These are phyloP conservation scores for Priceomyces castillae DNA, from an alignment of 805 yeast genomes.

Conservation along the genomic window DNA sequence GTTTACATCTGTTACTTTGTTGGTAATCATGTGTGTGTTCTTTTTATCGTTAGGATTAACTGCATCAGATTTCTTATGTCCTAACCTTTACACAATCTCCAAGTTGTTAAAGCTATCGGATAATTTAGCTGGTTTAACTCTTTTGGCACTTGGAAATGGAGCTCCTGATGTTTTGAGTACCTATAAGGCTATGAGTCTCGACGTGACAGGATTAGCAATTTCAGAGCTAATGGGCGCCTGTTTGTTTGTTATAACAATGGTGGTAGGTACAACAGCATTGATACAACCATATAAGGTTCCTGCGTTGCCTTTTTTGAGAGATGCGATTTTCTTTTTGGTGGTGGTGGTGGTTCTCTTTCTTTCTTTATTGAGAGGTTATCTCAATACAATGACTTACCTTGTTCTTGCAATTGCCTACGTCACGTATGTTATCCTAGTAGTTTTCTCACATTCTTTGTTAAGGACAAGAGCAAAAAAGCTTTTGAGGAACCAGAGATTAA, in stretches of 20 bases:
- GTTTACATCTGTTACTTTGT: conserved; percentile 14
- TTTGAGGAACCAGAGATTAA: conserved; percentile 20
- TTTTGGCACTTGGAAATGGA: conserved; percentile 89
- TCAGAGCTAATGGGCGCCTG: conserved; percentile 94
- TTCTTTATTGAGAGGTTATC: conserved; percentile 53
- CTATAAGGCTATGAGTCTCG: conserved; percentile 71
- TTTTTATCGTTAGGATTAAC: conserved; percentile 70
- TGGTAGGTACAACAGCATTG: conserved; percentile 75
- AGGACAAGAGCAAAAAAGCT: conserved; percentile 12
- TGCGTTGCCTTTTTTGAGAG: conserved; percentile 53
- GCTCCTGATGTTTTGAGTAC: conserved; percentile 88
- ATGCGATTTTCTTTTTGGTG: conserved; percentile 52
- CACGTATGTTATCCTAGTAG: conserved; percentile 52
- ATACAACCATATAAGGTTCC: conserved; percentile 62
- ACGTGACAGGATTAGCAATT: conserved; percentile 74
- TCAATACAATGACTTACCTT: conserved; percentile 56
- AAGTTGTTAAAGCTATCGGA: conserved; percentile 62
- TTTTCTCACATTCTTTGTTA: conserved; percentile 24
- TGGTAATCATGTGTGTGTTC: conserved; percentile 34
- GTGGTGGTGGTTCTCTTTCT: conserved; percentile 50
- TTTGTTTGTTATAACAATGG: conserved; percentile 73
- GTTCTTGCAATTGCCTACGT: conserved; percentile 56
- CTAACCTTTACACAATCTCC: conserved; percentile 70
- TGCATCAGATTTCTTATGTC: conserved; percentile 80
- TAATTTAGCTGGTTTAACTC: conserved; percentile 78